Percentiles rank a stretch among this genome's conserved stretches.
phyloP scores from a whole-genome alignment of 2,329 filamentous ascomycete genomes.

The Aspergillus tanneri region DNA sequence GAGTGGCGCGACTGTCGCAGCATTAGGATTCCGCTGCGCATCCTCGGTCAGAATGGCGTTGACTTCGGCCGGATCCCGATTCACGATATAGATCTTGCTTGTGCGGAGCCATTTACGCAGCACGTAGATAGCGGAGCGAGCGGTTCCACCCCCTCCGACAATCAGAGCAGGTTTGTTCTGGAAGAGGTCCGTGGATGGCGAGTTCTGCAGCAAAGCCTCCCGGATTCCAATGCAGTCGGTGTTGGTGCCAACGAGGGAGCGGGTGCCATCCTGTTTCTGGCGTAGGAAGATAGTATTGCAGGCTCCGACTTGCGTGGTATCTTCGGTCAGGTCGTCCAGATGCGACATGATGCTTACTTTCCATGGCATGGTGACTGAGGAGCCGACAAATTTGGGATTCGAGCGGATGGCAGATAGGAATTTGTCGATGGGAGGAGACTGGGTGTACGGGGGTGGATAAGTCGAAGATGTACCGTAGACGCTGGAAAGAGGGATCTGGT shows the following conservation, averaged over 20 bases:
- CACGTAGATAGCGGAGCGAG: constrained; percentile 74
- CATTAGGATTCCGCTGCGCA: constrained; percentile 55
- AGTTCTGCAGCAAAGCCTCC: constrained; percentile 65
- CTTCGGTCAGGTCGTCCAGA: constrained; percentile 70
- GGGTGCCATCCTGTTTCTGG: constrained; percentile 43
- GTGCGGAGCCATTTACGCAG: constrained; percentile 68
- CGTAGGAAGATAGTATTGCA: constrained; percentile 76
- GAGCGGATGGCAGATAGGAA: constrained; percentile 37
- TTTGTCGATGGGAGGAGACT: constrained; percentile 35
- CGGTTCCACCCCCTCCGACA: constrained; percentile 74
- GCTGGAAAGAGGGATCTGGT: constrained; percentile 49
- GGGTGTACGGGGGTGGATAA: constrained; percentile 37
- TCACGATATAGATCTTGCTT: constrained; percentile 71
- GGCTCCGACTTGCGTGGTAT: constrained; percentile 71
- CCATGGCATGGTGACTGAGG: constrained; percentile 79
- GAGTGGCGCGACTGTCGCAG: constrained; percentile 45
- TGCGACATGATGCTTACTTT: constrained; percentile 74
- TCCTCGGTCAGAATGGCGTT: constrained; percentile 63
- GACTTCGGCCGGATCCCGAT: constrained; percentile 68
- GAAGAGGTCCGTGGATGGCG: constrained; percentile 25
- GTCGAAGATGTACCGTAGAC: constrained; percentile 29
- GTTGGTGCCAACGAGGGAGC: constrained; percentile 69
- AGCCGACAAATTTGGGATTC: constrained; percentile 53
- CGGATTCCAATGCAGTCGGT: constrained; percentile 78
- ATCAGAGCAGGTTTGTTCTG: constrained; percentile 65